Base-by-base conservation (phyloP, 176 grass and related monocot genomes). In the Oryza longistaminata region DNA sequence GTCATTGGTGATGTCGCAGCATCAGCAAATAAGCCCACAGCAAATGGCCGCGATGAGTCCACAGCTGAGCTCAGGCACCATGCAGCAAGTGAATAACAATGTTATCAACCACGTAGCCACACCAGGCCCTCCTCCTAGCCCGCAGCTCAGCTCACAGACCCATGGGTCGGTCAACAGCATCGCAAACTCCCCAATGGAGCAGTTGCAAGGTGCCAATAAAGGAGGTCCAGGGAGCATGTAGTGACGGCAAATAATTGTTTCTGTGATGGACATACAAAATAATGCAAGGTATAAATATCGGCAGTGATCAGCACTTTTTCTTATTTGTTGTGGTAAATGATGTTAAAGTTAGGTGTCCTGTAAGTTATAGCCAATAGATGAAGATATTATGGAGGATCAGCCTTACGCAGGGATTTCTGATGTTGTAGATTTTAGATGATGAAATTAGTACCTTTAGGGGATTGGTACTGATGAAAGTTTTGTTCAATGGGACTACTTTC, bases 101-200 rank as follows among this genome's bases (percentile, higher is more conserved):
- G 78, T 76, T 26, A 67, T 43, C 4, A 87, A 82, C 11, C 82
- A 81, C 79, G 84, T 80, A 73, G 82, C 85, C 72, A 92, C 91
- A 2, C 93, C 79, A 75, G 88, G 88, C 55, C 90, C 89, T 2
- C 96, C 93, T 33, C 88, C 92, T 55, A 99, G 96, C 65, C 96
- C 96, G 1, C 96, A 99, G 45, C 29, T 94, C 86, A 99, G 96
- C 86, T 99, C 96, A 11, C 96, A 98, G 78, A 98, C 93, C 9
- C 93, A 92, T 49, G 96, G 93, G 8, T 99, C 91, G 2, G 93
- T 99, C 34, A 86, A 78, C 65, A 99, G 91, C 90, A 94, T 98
- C 3, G 87, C 88, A n/a, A 95, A 90, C 87, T 98, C 96, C 16
- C 96, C 96, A 14, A 98, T 95, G 93, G 96, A 98, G 60, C 96